Conservation (phyloP, 768 basidiomycete species). For the Lentinula aciculospora region DNA sequence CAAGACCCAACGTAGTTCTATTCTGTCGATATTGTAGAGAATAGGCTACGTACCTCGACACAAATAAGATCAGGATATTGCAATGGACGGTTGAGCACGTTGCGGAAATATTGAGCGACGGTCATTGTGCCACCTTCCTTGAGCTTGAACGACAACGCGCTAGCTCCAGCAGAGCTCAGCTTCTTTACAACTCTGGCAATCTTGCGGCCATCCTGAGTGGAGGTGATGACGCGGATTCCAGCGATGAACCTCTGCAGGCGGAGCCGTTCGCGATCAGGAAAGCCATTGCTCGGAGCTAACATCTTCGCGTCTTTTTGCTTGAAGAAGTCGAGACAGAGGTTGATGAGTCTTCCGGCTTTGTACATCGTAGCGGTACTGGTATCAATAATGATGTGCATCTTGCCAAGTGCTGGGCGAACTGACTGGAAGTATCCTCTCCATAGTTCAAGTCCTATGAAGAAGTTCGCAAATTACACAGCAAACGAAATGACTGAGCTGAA, state of each 20-base stretch:
- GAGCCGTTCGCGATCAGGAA: constrained; percentile 53
- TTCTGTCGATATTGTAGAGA: background rate
- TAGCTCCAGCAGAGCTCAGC: constrained; percentile 49
- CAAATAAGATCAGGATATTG: constrained; percentile 61
- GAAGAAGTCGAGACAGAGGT: constrained; percentile 48
- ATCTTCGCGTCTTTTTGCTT: constrained; percentile 21
- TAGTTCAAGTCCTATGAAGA: constrained; percentile 41
- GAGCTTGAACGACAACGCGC: constrained; percentile 38
- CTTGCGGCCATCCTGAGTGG: constrained; percentile 20
- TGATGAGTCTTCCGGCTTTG: constrained; percentile 48
- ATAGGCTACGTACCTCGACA: constrained; percentile 47
- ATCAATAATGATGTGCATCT: constrained; percentile 64
- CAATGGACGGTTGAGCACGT: constrained; percentile 45
- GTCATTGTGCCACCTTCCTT: constrained; percentile 40
- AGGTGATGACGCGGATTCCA: constrained; percentile 45
- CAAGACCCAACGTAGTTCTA: too few species aligned
- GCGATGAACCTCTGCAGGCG: constrained; percentile 51
- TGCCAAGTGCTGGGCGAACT: constrained; percentile 55
- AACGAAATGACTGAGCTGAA: background rate
- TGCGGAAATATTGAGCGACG: constrained; percentile 52
- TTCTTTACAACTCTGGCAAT: constrained; percentile 59
- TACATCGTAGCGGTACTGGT: constrained; percentile 74
- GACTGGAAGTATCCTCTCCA: constrained; percentile 78
- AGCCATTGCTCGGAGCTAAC: constrained; percentile 33
- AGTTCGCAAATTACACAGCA: constrained; percentile 24